Evolutionary conservation across 345 rosid species (phyloP).

Genomic region (Eutrema heterophyllum): DNA sequence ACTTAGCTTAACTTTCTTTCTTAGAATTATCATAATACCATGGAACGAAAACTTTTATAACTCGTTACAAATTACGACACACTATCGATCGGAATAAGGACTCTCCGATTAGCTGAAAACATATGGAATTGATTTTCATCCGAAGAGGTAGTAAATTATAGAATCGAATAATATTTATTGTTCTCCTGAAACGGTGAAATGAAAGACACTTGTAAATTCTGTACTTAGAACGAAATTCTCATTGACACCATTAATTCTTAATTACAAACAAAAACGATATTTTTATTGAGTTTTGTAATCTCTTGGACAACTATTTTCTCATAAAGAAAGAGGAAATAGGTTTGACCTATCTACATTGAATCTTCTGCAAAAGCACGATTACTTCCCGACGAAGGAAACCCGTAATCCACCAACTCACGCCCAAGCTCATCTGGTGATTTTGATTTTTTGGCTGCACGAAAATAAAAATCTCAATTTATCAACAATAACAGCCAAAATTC

Average conservation of each 20-base stretch:
- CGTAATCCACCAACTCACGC: constrained; percentile 39
- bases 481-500: not conserved
- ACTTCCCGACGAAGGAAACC: constrained; percentile 39
- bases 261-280: too few species aligned
- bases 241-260: too few species aligned
- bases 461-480: not conserved
- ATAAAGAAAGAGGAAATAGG: too few species aligned
- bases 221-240: too few species aligned
- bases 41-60: not conserved
- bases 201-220: too few species aligned
- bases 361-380: constrained; percentile 42
- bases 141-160: not conserved
- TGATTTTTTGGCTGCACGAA: constrained; percentile 59
- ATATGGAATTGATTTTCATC: not conserved
- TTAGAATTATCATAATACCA: not conserved
- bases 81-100: not conserved
- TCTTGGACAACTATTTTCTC: too few species aligned
- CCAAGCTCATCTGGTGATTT: constrained; percentile 45
- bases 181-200: too few species aligned
- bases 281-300: too few species aligned
- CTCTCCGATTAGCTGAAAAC: not conserved
- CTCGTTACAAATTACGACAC: not conserved
- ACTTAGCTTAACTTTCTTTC: not conserved
- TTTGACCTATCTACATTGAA: too few species aligned
- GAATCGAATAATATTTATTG: not conserved